These are phyloP conservation scores for Pichiaceae sp. DNA, from an alignment of 1,139 yeast species.

Conservation along the genomic window DNA sequence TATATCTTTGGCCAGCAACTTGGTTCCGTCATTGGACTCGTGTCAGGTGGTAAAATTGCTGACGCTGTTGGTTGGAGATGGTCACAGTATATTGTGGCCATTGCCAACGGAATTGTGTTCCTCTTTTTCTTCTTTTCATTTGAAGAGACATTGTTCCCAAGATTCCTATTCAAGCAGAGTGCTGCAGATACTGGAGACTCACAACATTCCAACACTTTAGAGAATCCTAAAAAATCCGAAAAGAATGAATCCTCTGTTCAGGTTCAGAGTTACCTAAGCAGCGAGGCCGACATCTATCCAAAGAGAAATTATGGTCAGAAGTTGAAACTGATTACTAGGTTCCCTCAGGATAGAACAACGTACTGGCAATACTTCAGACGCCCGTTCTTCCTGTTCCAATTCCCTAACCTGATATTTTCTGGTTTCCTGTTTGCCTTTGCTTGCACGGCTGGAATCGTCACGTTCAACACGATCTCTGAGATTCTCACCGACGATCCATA, in stretches of 20 bases:
- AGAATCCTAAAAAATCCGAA: too few species aligned
- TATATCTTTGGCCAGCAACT: constrained; percentile 11
- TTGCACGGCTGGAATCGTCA: constrained; percentile 10
- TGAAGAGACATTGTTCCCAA: constrained; percentile 11
- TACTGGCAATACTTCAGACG: constrained; percentile 13
- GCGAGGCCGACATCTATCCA: neutral
- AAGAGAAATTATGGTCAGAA: constrained; percentile 5
- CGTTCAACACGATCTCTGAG: constrained; percentile 18
- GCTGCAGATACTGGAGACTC: neutral
- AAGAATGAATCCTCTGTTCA: constrained; percentile 1
- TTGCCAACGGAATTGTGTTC: constrained; percentile 6
- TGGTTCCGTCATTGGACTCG: constrained; percentile 12
- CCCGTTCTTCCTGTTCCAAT: constrained; percentile 9
- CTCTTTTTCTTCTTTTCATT: constrained; percentile 6
- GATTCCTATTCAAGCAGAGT: constrained; percentile 8
- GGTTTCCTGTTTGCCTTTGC: constrained; percentile 12
- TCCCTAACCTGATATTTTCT: constrained; percentile 10
- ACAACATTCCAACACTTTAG: neutral
- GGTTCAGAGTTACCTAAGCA: neutral
- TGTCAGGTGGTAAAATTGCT: constrained; percentile 11
- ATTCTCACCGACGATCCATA: constrained; percentile 48
- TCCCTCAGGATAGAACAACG: constrained; percentile 9
- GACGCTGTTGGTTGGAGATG: constrained; percentile 12
- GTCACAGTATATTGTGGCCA: constrained; percentile 11
- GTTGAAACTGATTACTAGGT: constrained; percentile 7